A percentile compares a stretch with the other conserved stretches of the same genome.
phyloP scores from a whole-genome alignment of 75 land plant genomes.

The Pinus taeda region DNA sequence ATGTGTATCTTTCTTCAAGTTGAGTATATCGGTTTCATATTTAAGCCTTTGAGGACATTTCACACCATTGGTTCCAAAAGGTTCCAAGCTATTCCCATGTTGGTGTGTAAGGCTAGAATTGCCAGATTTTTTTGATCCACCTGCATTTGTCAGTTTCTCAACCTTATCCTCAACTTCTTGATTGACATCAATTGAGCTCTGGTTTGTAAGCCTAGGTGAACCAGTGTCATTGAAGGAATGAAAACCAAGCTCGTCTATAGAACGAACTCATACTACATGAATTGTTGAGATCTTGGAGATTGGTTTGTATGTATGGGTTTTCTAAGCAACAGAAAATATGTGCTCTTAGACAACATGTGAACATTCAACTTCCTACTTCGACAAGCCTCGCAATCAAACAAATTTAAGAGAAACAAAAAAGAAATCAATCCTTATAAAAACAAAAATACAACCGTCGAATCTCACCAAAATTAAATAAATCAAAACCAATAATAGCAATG shows the following conservation, averaged over 20 bases:
- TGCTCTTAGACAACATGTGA: background rate
- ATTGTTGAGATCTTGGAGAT: constrained; percentile 26
- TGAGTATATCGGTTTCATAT: constrained; percentile 14
- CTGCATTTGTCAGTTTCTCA: background rate
- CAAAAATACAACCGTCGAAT: too few relatives aligned
- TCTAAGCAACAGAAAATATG: constrained; percentile 75
- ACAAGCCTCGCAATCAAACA: too few relatives aligned
- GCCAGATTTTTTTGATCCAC: constrained; percentile 1
- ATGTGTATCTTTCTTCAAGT: constrained; percentile 1
- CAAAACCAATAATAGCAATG: too few relatives aligned
- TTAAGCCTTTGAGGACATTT: constrained; percentile 24
- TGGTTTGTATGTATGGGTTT: constrained; percentile 63
- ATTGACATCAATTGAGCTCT: constrained; percentile 49
- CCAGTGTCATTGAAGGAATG: constrained; percentile 11
- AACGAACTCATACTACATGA: constrained; percentile 13
- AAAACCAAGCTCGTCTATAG: constrained; percentile 37
- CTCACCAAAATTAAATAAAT: too few relatives aligned
- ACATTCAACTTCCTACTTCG: too few relatives aligned
- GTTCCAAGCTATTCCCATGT: background rate
- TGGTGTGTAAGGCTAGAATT: background rate
- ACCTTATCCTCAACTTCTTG: constrained; percentile 24
- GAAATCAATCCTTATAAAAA: too few relatives aligned
- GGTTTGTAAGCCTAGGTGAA: constrained; percentile 17
- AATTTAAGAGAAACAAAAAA: too few relatives aligned
- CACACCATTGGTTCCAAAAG: constrained; percentile 5